Conservation (phyloP, 2,329 filamentous ascomycete species). For the Penicillium sp. region DNA sequence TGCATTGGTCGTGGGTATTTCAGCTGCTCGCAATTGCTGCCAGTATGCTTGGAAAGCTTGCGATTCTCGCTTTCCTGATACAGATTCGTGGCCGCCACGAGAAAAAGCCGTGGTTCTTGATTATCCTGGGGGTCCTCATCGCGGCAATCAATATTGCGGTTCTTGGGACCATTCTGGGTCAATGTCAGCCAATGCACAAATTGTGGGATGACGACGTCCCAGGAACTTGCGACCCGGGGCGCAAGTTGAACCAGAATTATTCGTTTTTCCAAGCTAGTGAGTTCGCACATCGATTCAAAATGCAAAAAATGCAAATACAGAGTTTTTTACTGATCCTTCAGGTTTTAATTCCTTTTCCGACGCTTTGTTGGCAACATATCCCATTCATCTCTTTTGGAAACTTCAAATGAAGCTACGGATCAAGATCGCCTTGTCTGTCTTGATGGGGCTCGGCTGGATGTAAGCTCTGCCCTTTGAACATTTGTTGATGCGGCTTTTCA, state of each 20-base stretch:
- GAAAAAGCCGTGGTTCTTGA: constrained; percentile 19
- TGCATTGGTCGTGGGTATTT: constrained; percentile 25
- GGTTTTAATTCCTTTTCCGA: constrained; percentile 22
- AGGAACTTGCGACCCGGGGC: constrained; percentile 17
- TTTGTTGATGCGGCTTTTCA: no score
- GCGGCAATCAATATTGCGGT: constrained; percentile 19
- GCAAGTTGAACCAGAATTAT: constrained; percentile 13
- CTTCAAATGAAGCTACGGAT: constrained; percentile 21
- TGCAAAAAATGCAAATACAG: no score
- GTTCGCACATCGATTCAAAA: neutral
- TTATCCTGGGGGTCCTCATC: constrained; percentile 20
- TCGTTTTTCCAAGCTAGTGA: constrained; percentile 24
- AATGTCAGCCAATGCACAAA: constrained; percentile 24
- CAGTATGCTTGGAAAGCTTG: constrained; percentile 22
- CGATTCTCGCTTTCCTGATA: constrained; percentile 26
- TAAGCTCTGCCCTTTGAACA: constrained; percentile 20
- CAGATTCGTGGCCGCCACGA: constrained; percentile 23
- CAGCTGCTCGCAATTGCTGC: constrained; percentile 25
- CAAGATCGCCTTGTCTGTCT: constrained; percentile 19
- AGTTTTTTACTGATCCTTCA: neutral
- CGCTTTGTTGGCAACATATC: constrained; percentile 22
- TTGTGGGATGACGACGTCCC: constrained; percentile 20
- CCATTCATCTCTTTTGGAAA: constrained; percentile 24
- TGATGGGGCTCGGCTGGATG: constrained; percentile 31
- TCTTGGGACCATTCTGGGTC: constrained; percentile 18